Evolutionary conservation across 192 early-diverging fungal species (phyloP).

Genomic region (Coemansia sp.): DNA sequence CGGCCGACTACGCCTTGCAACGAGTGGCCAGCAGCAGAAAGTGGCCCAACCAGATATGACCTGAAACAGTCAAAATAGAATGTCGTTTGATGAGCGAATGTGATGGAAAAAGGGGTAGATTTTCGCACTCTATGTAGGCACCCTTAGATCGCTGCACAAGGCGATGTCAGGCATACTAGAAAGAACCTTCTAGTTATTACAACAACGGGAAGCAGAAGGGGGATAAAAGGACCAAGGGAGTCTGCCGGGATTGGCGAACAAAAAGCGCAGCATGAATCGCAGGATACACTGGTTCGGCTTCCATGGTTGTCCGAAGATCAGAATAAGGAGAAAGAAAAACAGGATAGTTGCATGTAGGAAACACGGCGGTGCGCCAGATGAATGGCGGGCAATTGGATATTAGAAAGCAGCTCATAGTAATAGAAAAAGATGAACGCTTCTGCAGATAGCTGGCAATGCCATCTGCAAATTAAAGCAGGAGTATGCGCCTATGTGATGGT

Average conservation of each 20-base stretch:
- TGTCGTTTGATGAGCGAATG: neutral
- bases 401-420: neutral
- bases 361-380: neutral
- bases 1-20: neutral
- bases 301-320: neutral
- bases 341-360: neutral
- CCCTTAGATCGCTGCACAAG: neutral
- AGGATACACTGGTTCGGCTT: neutral
- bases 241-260: neutral
- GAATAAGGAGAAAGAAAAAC: neutral
- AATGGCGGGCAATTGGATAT: neutral
- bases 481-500: neutral
- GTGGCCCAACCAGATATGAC: neutral
- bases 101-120: neutral
- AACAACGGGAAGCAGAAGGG: neutral
- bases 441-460: neutral
- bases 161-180: neutral
- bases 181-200: neutral
- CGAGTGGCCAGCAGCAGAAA: neutral
- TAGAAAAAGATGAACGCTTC: neutral
- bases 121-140: neutral
- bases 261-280: neutral
- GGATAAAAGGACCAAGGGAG: neutral
- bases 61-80: neutral
- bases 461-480: neutral